A percentile compares a stretch with the other conserved stretches of the same genome.
These are phyloP conservation scores for Lepidium campestre DNA, from an alignment of 441 rosid species.

Conservation along the genomic window DNA sequence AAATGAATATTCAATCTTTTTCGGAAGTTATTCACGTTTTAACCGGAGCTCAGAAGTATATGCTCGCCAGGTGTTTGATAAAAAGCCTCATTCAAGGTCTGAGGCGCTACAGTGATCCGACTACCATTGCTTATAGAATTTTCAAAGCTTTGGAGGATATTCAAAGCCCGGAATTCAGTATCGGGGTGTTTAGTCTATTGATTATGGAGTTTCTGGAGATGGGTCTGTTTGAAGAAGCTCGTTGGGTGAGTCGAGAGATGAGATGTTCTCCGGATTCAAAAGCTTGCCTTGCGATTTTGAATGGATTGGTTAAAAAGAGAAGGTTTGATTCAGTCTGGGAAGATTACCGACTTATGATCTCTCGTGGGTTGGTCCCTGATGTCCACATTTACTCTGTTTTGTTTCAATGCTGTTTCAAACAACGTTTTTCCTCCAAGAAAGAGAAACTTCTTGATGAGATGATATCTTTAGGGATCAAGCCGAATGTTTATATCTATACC, in stretches of 20 bases:
- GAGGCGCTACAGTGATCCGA: slow-evolving; percentile 29
- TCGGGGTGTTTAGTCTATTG: slow-evolving; percentile 48
- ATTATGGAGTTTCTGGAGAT: slow-evolving; percentile 48
- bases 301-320: slow-evolving; percentile 42
- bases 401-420: slow-evolving; percentile 49
- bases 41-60: slow-evolving; percentile 31
- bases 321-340: slow-evolving; percentile 46
- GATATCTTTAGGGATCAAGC: slow-evolving; percentile 37
- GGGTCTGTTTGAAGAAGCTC: slow-evolving; percentile 53
- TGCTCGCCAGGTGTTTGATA: slow-evolving; percentile 63
- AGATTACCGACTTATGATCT: slow-evolving; percentile 39
- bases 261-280: slow-evolving; percentile 34
- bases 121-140: slow-evolving; percentile 24
- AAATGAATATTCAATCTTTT: slow-evolving; percentile 28
- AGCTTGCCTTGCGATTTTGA: slow-evolving; percentile 50
- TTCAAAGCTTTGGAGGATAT: slow-evolving; percentile 40
- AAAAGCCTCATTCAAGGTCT: slow-evolving; percentile 51
- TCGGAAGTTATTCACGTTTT: slow-evolving; percentile 34
- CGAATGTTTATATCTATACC: slow-evolving; percentile 50
- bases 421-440: slow-evolving; percentile 40
- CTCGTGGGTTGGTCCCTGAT: slow-evolving; percentile 46
- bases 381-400: slow-evolving; percentile 53
- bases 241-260: slow-evolving; percentile 43
- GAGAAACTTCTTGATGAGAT: slow-evolving; percentile 46
- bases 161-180: slow-evolving; percentile 25